phyloP scores from a whole-genome alignment of 768 basidiomycete species.

The Mycena albidolilacea region DNA sequence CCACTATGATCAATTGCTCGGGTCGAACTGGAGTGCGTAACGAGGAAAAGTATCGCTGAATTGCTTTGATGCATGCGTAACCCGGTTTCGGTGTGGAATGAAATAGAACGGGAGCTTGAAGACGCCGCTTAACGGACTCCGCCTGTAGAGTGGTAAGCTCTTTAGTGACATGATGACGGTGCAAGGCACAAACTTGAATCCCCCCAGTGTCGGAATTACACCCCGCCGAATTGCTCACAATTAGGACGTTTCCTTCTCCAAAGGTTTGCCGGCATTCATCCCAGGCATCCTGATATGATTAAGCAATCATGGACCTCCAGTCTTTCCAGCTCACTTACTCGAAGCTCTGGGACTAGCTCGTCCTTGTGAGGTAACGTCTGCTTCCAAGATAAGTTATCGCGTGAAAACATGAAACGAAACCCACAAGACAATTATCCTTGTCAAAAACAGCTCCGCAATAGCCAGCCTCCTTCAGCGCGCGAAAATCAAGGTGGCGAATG shows the following conservation, averaged over 20 bases:
- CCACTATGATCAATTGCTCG: constrained; percentile 84
- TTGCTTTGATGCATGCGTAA: constrained; percentile 79
- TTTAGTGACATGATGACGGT: constrained; percentile 11
- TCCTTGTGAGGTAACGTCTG: constrained; percentile 90
- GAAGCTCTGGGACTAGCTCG: constrained; percentile 79
- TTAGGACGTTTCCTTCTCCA: constrained; percentile 83
- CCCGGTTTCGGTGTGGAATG: constrained; percentile 87
- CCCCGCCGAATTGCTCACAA: constrained; percentile 97
- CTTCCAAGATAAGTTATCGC: background rate
- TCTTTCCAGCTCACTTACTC: constrained; percentile 59
- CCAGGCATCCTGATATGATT: constrained; percentile 77
- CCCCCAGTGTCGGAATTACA: constrained; percentile 82
- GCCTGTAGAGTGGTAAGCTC: constrained; percentile 63
- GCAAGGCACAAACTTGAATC: constrained; percentile 74
- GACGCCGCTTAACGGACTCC: constrained; percentile 85
- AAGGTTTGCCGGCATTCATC: constrained; percentile 78
- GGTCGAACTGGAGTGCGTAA: constrained; percentile 68
- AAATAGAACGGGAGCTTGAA: constrained; percentile 85
- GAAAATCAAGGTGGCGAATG: constrained; percentile 88
- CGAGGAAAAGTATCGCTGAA: constrained; percentile 82
- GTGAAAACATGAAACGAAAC: constrained; percentile 44
- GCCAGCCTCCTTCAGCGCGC: constrained; percentile 77
- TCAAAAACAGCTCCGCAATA: constrained; percentile 95
- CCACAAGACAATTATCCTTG: constrained; percentile 96
- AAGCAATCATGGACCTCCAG: background rate